Base-by-base conservation (phyloP, 768 basidiomycete genomes). In the Rhodocollybia butyracea region DNA sequence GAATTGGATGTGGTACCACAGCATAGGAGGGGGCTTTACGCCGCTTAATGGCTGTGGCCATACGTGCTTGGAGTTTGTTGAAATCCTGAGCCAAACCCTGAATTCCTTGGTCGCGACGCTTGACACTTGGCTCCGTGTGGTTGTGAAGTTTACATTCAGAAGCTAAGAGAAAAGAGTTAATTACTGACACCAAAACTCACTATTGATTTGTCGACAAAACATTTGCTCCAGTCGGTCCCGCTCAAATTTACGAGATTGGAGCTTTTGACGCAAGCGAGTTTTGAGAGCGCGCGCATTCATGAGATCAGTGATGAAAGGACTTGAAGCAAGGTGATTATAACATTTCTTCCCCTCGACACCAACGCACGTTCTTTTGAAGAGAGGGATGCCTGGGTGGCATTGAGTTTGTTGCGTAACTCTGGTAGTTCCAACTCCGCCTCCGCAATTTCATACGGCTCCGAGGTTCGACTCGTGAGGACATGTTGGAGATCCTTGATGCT, bases 71-170 rank as follows among this genome's bases (percentile, higher is more conserved):
- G 15, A 69, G 45, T 5, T 61, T 61, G 55, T 74, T 74, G 57
- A 70, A 72, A 3, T 58, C 58, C 0, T 36, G 50, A 3, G 59
- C 64, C 15, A 68, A 46, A 12, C 59, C 54, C 15, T 57, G 36
- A 26, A 73, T 70, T 5, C 60, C 60, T 8, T 68, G 70, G 21
- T 72, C 67, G 12, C 64, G 60, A 4, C 60, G 29, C 15, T 66
- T 62, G 5, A 71, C 56, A 2, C 63, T 60, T 5, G 57, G 24
- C n/a, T 68, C 52, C 3, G 66, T 66, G 55, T 73, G 70, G 2
- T 52, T 52, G 19, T 62, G 54, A 24, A 73, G 54, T 38, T 69
- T 69, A 3, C 59, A n/a, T 11, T 68, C 68, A 69, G 50, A 15
- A 22, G 17, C 34, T 27, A 17, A 51, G 12, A 19, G 13, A 21